Conservation (phyloP, 2,329 filamentous ascomycete species). For the Penicillium psychrosexuale region DNA sequence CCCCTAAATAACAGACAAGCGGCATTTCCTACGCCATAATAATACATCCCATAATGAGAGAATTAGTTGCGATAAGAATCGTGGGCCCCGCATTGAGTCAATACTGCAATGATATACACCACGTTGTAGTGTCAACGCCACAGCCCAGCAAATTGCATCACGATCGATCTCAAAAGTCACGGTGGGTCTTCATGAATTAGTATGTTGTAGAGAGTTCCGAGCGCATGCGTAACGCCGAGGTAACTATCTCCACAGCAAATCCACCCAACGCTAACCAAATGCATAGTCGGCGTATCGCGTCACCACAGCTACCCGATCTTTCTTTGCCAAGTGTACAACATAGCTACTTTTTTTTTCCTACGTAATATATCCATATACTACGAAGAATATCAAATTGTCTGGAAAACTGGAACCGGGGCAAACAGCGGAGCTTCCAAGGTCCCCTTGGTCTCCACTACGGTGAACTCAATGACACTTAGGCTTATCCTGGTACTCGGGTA, state of each 20-base stretch:
- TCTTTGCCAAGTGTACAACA: not conserved
- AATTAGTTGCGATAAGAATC: not conserved
- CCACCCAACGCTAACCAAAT: not conserved
- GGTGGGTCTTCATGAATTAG: not conserved
- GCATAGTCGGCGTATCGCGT: not conserved
- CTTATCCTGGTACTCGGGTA: constrained; percentile 16
- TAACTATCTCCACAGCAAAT: no score
- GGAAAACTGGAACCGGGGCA: not conserved
- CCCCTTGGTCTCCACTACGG: not conserved
- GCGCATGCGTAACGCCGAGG: no score
- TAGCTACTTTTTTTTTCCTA: not conserved
- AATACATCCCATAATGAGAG: not conserved
- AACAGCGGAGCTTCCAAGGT: not conserved
- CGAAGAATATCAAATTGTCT: not conserved
- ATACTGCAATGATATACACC: not conserved
- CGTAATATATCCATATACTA: not conserved
- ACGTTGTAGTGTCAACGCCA: not conserved
- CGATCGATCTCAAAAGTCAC: not conserved
- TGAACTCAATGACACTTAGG: constrained; percentile 21
- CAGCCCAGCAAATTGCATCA: not conserved
- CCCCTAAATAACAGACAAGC: not conserved
- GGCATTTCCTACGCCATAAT: not conserved
- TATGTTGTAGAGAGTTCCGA: no score
- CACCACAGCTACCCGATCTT: not conserved
- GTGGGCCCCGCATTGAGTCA: not conserved